Evolutionary conservation across 306 rosid species (phyloP).

Genomic region (Quercus mongolica): DNA sequence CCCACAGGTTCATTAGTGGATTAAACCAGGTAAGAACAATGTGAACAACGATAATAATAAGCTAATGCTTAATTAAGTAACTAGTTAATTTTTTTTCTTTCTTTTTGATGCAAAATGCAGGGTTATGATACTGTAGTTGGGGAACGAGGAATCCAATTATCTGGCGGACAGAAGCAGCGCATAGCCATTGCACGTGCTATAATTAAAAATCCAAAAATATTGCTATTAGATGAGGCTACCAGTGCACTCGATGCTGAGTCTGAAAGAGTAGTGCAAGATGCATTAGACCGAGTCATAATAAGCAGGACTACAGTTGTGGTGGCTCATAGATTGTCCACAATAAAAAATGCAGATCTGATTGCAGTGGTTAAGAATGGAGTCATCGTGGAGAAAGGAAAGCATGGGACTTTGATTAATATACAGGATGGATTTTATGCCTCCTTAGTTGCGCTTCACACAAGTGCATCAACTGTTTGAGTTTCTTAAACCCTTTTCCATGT

Average conservation of each 20-base stretch:
- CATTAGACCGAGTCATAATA: constrained; percentile 75
- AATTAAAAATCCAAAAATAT: constrained; percentile 71
- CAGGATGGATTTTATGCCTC: constrained; percentile 80
- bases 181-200: constrained; percentile 87
- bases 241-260: constrained; percentile 88
- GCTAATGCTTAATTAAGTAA: too few species aligned
- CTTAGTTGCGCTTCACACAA: constrained; percentile 63
- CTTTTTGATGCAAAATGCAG: constrained; percentile 24
- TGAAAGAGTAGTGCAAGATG: constrained; percentile 88
- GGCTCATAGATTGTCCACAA: constrained; percentile 81
- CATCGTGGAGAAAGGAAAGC: constrained; percentile 79
- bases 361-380: constrained; percentile 88
- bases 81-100: background rate
- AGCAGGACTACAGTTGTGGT: constrained; percentile 75
- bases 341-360: constrained; percentile 76
- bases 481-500: background rate
- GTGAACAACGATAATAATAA: background rate
- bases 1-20: constrained; percentile 78
- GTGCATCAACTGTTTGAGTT: constrained; percentile 42
- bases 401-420: constrained; percentile 56
- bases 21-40: constrained; percentile 50
- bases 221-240: constrained; percentile 80
- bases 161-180: constrained; percentile 86
- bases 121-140: constrained; percentile 82
- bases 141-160: constrained; percentile 77